A percentile compares a stretch with the other conserved stretches of the same genome.
Evolutionary conservation across 164 flowering plant genomes (phyloP).

Genomic region (Vitis cinerea): DNA sequence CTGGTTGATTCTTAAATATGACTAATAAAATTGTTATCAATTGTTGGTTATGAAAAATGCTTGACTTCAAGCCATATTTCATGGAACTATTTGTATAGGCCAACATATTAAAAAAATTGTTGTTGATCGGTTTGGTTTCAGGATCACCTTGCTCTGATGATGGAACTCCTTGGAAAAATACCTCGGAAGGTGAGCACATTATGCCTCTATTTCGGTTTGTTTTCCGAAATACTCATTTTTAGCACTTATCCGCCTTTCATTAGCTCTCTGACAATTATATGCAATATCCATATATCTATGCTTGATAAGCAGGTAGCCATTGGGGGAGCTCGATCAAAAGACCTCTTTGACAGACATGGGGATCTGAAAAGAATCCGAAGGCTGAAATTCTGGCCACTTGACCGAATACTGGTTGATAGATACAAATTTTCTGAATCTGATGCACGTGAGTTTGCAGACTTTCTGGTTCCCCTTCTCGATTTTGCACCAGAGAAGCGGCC

Average conservation of each 20-base stretch:
- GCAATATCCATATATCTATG: conserved; percentile 11
- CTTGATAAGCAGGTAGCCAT: conserved; percentile 56
- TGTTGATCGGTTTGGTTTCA: conserved; percentile 32
- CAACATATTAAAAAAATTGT: no score
- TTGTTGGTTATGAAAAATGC: no score
- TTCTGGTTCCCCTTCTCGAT: conserved; percentile 74
- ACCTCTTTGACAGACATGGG: conserved; percentile 84
- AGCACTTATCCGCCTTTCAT: background rate
- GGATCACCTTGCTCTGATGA: conserved; percentile 98
- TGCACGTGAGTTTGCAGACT: conserved; percentile 75
- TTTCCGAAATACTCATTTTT: background rate
- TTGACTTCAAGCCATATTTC: no score
- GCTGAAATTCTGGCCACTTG: conserved; percentile 71
- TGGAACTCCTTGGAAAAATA: conserved; percentile 95
- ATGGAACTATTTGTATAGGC: no score
- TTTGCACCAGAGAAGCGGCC: conserved; percentile 95
- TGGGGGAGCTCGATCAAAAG: conserved; percentile 79
- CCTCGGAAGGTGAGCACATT: conserved; percentile 72
- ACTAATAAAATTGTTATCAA: no score
- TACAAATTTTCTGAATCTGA: conserved; percentile 63
- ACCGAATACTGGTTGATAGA: conserved; percentile 61
- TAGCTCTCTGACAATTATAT: background rate
- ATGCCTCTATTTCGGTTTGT: background rate
- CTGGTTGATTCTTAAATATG: no score
- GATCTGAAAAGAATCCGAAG: conserved; percentile 89